Base-by-base conservation (phyloP, 106 monocot species). In the Platanthera guangdongensis region DNA sequence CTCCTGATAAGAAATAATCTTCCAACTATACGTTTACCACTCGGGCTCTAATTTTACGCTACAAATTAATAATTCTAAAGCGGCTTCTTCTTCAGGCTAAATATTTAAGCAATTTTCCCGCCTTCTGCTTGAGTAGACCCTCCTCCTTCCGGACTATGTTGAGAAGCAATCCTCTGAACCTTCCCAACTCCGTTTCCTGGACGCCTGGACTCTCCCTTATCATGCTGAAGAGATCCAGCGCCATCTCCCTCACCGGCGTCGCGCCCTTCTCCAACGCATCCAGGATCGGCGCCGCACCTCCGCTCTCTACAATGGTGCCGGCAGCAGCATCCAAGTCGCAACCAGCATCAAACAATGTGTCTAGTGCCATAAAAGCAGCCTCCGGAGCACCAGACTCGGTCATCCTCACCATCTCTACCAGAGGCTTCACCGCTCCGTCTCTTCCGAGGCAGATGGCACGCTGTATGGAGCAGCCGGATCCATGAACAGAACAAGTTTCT, bases 401-500 rank as follows among this genome's bases (percentile, higher is more conserved):
- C 2, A 49, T 59, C 13, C 50, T 73, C 79, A 60, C 49, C 60
- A 62, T 62, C 48, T 60, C 57, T 8, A 79, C 11, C 50, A 79
- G 19, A 25, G 79, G 79, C 60, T 52, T 59, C 22, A 79, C 72
- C 9, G 79, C 79, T 11, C 50, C 25, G 3, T 3, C 72, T 59
- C 48, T 79, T 18, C 62, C 47, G 13, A 79, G 72, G 73, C 79
- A 79, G 59, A 79, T 28, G 19, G 39, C 6, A 0, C 69, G 57
- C 49, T 48, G 47, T 6, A 7, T 8, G 1, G 73, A 57, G 60
- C 79, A 79, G 4, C 48, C 47, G 16, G 72, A 72, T 1, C 60
- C 48, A 50, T 79, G 79, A 11, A 79, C 59, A 10, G 72, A 6
- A 28, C 79, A 79, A 21, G 48, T 53, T 47, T 11, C 53, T 0